Conservation (phyloP, 179 eudicot genomes). For the Gypsophila paniculata region DNA sequence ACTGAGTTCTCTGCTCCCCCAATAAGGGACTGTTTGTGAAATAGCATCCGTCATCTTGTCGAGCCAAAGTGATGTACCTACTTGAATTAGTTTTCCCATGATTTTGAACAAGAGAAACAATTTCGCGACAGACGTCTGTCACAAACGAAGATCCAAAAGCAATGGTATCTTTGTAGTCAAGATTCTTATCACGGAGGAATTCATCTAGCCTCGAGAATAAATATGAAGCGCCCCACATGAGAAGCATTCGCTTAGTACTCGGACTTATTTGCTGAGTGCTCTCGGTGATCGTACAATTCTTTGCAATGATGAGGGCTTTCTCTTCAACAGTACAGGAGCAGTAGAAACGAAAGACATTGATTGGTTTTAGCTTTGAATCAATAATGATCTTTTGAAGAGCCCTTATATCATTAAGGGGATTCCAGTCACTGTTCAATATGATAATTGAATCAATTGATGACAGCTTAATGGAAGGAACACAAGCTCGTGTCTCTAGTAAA, state of each 20-base stretch:
- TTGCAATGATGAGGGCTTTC: constrained; percentile 64
- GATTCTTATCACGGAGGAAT: constrained; percentile 40
- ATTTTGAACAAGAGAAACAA: constrained; percentile 37
- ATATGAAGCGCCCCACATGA: constrained; percentile 80
- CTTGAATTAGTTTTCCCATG: constrained; percentile 22
- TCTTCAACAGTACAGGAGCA: constrained; percentile 80
- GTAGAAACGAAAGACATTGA: constrained; percentile 74
- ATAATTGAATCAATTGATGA: constrained; percentile 61
- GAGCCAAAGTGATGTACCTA: constrained; percentile 46
- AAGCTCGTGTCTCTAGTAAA: constrained; percentile 78
- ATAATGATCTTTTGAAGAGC: constrained; percentile 60
- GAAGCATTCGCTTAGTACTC: constrained; percentile 52
- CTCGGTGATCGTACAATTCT: constrained; percentile 46
- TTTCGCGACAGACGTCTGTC: constrained; percentile 54
- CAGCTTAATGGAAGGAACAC: constrained; percentile 53
- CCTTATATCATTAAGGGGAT: constrained; percentile 69
- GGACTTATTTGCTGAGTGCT: constrained; percentile 43
- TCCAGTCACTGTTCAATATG: constrained; percentile 81
- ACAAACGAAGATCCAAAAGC: constrained; percentile 34
- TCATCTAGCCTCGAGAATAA: constrained; percentile 63
- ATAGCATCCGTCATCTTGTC: constrained; percentile 46
- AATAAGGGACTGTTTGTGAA: constrained; percentile 38
- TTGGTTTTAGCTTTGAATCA: constrained; percentile 52
- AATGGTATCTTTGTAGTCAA: constrained; percentile 23
- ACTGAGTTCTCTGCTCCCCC: constrained; percentile 52